These are phyloP conservation scores for Scheffersomyces quercinus DNA, from an alignment of 1,139 yeast genomes.

Conservation along the genomic window DNA sequence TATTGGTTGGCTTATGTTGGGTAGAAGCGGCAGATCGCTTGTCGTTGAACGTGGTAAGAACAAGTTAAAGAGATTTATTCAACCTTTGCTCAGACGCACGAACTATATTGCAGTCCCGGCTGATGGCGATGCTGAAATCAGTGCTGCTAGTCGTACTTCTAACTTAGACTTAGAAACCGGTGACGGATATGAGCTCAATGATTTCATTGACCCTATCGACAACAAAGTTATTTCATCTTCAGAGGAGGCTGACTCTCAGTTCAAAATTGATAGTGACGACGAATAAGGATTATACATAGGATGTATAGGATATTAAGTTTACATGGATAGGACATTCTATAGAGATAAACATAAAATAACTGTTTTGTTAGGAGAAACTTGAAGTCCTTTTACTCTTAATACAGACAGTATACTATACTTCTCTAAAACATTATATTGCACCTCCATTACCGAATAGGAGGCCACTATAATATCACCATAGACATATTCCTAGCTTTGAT, in stretches of 20 bases:
- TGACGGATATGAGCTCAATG: slow-evolving; percentile 8
- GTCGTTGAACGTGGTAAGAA: slow-evolving; percentile 11
- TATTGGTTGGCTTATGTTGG: slow-evolving; percentile 50
- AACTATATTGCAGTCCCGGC: not conserved
- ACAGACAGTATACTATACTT: too few relatives aligned
- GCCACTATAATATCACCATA: too few relatives aligned
- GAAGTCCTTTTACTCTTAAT: too few relatives aligned
- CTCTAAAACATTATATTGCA: too few relatives aligned
- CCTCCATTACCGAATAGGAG: too few relatives aligned
- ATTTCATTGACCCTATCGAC: slow-evolving; percentile 2
- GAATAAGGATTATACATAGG: slow-evolving; percentile 4
- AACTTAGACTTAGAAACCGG: not conserved
- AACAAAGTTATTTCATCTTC: not conserved
- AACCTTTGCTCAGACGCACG: not conserved
- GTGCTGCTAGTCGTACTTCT: not conserved
- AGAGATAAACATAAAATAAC: too few relatives aligned
- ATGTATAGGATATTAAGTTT: too few relatives aligned
- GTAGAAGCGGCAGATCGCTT: slow-evolving; percentile 29
- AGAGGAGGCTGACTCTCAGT: slow-evolving; percentile 8
- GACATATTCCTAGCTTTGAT: too few relatives aligned
- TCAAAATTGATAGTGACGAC: slow-evolving; percentile 20
- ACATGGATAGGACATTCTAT: too few relatives aligned
- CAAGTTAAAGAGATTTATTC: slow-evolving; percentile 2
- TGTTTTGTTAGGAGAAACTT: too few relatives aligned
- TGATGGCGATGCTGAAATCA: not conserved